These are phyloP conservation scores for Zygoascus hellenicus DNA, from an alignment of 1,139 yeast genomes.

Conservation along the genomic window DNA sequence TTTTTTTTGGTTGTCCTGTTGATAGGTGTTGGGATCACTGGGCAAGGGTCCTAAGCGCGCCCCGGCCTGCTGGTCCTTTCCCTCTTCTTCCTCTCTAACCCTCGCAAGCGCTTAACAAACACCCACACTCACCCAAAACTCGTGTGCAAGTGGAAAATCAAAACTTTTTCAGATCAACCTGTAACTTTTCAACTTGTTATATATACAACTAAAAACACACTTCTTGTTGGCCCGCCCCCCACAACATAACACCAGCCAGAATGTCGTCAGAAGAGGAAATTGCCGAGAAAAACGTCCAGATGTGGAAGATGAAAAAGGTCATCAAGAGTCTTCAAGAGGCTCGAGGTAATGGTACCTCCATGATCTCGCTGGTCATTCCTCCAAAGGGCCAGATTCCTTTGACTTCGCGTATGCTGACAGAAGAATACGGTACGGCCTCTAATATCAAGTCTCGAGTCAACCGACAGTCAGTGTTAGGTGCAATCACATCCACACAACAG, in stretches of 20 bases:
- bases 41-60: no score
- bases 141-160: no score
- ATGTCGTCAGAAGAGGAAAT: slow-evolving; percentile 28
- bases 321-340: slow-evolving; percentile 75
- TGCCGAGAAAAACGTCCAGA: slow-evolving; percentile 85
- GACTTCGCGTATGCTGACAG: slow-evolving; percentile 86
- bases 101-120: no score
- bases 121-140: no score
- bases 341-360: slow-evolving; percentile 97
- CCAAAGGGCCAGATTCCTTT: slow-evolving; percentile 92
- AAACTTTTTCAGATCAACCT: neutral
- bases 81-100: no score
- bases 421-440: slow-evolving; percentile 98
- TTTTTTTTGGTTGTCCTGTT: no score
- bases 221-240: no score
- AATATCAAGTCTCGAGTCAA: slow-evolving; percentile 96
- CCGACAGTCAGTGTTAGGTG: slow-evolving; percentile 88
- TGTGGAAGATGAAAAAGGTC: slow-evolving; percentile 94
- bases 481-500: slow-evolving; percentile 97
- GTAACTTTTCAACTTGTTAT: neutral
- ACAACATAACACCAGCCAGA: neutral
- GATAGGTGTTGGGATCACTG: no score
- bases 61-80: no score
- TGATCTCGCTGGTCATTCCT: slow-evolving; percentile 91
- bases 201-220: no score